Evolutionary conservation across 495 filamentous ascomycete genomes (phyloP).

Genomic region (Penicillium ucsense): DNA sequence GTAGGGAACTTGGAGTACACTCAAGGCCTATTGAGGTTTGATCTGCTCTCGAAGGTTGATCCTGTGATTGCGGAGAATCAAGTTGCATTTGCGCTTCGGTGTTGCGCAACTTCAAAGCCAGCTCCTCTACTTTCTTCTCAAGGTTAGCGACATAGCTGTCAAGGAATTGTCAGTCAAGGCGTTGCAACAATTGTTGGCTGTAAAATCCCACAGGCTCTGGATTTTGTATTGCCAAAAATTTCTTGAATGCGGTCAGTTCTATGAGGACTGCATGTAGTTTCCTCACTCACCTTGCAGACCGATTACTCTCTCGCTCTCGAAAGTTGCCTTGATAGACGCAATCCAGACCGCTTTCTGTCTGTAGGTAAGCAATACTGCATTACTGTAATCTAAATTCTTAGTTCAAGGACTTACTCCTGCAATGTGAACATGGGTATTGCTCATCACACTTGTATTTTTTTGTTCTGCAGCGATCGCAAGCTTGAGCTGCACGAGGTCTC

Average conservation of each 20-base stretch:
- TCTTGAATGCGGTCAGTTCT: not conserved
- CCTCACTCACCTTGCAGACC: slow-evolving; percentile 22
- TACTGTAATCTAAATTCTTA: not conserved
- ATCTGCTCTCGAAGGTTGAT: not conserved
- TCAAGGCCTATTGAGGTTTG: slow-evolving; percentile 6
- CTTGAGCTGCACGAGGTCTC: slow-evolving; percentile 30
- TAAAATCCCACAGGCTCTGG: not conserved
- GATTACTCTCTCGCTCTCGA: slow-evolving; percentile 25
- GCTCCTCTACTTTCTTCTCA: slow-evolving; percentile 30
- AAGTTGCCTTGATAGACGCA: slow-evolving; percentile 32
- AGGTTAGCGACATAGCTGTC: slow-evolving; percentile 28
- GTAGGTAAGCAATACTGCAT: not conserved
- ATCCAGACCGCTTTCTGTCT: slow-evolving; percentile 19
- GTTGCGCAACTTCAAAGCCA: slow-evolving; percentile 18
- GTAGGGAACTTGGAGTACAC: slow-evolving; percentile 24
- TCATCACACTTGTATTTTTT: slow-evolving; percentile 40
- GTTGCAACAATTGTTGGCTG: not conserved
- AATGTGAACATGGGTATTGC: slow-evolving; percentile 31
- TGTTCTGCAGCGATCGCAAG: slow-evolving; percentile 31
- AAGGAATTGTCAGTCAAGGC: not conserved
- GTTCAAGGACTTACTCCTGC: slow-evolving; percentile 21
- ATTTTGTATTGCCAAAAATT: not conserved
- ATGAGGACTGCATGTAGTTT: no score
- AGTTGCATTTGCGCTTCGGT: slow-evolving; percentile 10
- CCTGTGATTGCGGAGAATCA: not conserved